Evolutionary conservation across 164 flowering plant genomes (phyloP).

Genomic region (Sedum album): DNA sequence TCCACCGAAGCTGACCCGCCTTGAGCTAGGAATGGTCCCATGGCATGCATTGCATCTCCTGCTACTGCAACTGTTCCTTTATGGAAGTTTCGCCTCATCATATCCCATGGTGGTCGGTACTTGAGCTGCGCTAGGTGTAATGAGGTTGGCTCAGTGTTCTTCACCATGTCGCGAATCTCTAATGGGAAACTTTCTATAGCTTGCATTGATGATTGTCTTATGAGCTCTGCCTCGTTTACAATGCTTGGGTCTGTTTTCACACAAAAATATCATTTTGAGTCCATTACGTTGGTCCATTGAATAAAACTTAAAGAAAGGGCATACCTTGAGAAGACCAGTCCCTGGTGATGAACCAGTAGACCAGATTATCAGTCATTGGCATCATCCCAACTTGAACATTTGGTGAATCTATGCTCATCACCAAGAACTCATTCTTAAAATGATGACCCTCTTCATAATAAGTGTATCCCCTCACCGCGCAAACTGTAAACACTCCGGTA

Average conservation of each 20-base stretch:
- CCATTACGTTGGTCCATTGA: not conserved
- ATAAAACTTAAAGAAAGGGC: not conserved
- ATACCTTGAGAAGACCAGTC: constrained; percentile 25
- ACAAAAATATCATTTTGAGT: not conserved
- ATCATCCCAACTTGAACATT: constrained; percentile 19
- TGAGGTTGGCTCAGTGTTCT: constrained; percentile 13
- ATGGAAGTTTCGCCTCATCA: constrained; percentile 12
- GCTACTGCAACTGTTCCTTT: constrained; percentile 29
- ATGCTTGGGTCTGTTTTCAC: constrained; percentile 18
- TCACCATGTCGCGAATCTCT: constrained; percentile 21
- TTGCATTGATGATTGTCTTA: constrained; percentile 11
- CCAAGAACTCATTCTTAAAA: constrained; percentile 18
- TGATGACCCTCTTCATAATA: constrained; percentile 34
- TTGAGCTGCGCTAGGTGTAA: constrained; percentile 15
- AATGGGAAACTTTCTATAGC: constrained; percentile 11
- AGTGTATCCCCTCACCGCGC: constrained; percentile 33
- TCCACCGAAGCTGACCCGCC: constrained; percentile 31
- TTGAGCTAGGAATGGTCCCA: constrained; percentile 29
- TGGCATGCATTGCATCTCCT: constrained; percentile 34
- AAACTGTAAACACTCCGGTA: constrained; percentile 13
- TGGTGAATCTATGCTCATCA: constrained; percentile 1
- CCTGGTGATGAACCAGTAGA: constrained; percentile 35
- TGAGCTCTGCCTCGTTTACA: constrained; percentile 13
- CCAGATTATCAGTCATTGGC: constrained; percentile 28
- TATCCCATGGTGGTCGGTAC: constrained; percentile 26